These are phyloP conservation scores for Phylloporus sp. DNA, from an alignment of 768 basidiomycete species.

Conservation along the genomic window DNA sequence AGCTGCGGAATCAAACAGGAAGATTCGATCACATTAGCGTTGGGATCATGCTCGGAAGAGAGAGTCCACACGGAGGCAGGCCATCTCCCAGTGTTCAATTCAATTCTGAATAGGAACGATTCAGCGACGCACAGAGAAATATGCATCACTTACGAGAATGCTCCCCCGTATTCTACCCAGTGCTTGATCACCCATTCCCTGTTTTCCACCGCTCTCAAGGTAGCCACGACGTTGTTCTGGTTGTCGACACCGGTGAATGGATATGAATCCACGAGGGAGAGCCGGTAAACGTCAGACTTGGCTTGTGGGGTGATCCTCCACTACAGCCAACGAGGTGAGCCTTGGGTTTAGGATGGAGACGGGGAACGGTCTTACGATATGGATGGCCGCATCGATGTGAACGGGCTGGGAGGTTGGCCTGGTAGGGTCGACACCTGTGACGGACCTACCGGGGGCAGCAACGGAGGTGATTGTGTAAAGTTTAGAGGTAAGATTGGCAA, in stretches of 20 bases:
- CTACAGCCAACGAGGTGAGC: background rate
- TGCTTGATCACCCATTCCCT: background rate
- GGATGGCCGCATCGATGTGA: background rate
- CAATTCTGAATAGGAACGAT: background rate
- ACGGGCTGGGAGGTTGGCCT: background rate
- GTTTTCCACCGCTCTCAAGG: background rate
- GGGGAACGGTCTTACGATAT: background rate
- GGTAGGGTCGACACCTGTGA: background rate
- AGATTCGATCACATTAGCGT: background rate
- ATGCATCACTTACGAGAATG: background rate
- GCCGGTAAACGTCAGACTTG: background rate
- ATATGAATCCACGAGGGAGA: background rate
- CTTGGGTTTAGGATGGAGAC: background rate
- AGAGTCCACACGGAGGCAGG: background rate
- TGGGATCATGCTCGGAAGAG: background rate
- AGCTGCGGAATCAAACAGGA: background rate
- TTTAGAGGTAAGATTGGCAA: background rate
- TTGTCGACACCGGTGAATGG: background rate
- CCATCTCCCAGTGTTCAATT: background rate
- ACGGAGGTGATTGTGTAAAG: background rate
- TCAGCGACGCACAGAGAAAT: background rate
- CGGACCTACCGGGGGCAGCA: background rate
- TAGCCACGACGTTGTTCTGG: background rate
- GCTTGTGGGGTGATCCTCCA: background rate
- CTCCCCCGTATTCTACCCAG: background rate